A percentile compares a stretch with the other conserved stretches of the same genome.
phyloP scores from a whole-genome alignment of 352 stramenopile species.

The Globisporangium megalacanthum region DNA sequence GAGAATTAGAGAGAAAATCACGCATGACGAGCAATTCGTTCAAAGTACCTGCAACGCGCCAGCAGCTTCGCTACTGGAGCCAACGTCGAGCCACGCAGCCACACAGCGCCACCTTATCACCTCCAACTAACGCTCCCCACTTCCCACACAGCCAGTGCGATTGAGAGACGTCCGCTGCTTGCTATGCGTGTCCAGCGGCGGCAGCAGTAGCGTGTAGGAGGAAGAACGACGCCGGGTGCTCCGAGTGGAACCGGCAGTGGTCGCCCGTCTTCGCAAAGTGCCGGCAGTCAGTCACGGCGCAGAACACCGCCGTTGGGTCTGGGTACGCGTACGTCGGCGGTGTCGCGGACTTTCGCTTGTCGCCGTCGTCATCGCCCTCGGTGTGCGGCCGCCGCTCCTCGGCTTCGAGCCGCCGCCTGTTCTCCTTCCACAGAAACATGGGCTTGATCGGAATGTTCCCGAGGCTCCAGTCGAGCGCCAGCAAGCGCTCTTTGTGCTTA shows the following conservation, averaged over 20 bases:
- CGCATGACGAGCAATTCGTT: too few species aligned
- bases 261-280: slow-evolving; percentile 61
- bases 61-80: too few species aligned
- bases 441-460: slow-evolving; percentile 47
- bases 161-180: too few species aligned
- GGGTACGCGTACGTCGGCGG: slow-evolving; percentile 8
- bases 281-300: slow-evolving; percentile 26
- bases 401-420: slow-evolving; percentile 35
- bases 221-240: slow-evolving; percentile 16
- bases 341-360: background rate
- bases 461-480: slow-evolving; percentile 57
- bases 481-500: slow-evolving; percentile 38
- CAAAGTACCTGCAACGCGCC: too few species aligned
- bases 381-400: slow-evolving; percentile 22
- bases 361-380: slow-evolving; percentile 1
- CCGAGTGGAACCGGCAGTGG: slow-evolving; percentile 58
- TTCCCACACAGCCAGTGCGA: too few species aligned
- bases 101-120: too few species aligned
- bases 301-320: slow-evolving; percentile 48
- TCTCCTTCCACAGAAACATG: slow-evolving; percentile 59
- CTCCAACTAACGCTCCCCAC: too few species aligned
- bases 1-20: too few species aligned
- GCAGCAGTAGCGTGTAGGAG: slow-evolving; percentile 5
- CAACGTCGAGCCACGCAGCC: too few species aligned
- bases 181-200: too few species aligned